Conservation (phyloP, 805 yeast genomes). For the Pichia membranifaciens region DNA sequence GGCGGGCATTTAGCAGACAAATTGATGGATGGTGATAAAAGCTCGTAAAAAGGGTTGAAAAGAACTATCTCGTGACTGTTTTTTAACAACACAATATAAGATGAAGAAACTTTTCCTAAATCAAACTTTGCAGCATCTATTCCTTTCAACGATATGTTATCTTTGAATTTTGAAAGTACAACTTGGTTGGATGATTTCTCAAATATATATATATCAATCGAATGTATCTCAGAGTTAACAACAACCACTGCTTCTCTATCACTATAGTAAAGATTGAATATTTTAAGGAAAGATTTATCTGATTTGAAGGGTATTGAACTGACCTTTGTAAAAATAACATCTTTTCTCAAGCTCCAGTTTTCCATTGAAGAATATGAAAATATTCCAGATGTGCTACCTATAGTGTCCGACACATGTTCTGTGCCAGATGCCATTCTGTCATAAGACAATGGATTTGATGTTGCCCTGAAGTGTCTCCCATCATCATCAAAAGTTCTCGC, state of each 20-base stretch:
- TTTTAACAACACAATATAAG: constrained; percentile 40
- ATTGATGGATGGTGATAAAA: constrained; percentile 34
- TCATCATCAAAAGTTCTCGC: constrained; percentile 37
- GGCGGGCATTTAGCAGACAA: constrained; percentile 22
- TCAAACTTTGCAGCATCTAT: constrained; percentile 37
- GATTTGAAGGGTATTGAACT: constrained; percentile 37
- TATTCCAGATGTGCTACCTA: constrained; percentile 19
- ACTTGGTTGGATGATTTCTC: constrained; percentile 30
- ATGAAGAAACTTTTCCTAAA: constrained; percentile 31
- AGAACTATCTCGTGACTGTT: constrained; percentile 34
- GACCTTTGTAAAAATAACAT: constrained; percentile 61
- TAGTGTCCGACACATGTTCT: constrained; percentile 27
- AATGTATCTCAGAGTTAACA: constrained; percentile 36
- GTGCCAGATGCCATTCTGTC: constrained; percentile 42
- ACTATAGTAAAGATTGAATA: constrained; percentile 37
- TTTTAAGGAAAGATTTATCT: constrained; percentile 29
- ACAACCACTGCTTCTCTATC: constrained; percentile 60
- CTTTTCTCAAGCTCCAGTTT: constrained; percentile 44
- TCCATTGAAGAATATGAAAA: constrained; percentile 22
- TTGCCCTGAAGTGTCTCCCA: constrained; percentile 30
- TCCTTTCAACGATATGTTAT: constrained; percentile 21
- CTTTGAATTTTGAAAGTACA: constrained; percentile 21
- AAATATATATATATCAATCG: constrained; percentile 48
- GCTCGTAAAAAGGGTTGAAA: constrained; percentile 52
- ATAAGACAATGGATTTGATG: constrained; percentile 36